Evolutionary conservation across 2,329 filamentous ascomycete species (phyloP).

Genomic region (Fusarium buxicola): DNA sequence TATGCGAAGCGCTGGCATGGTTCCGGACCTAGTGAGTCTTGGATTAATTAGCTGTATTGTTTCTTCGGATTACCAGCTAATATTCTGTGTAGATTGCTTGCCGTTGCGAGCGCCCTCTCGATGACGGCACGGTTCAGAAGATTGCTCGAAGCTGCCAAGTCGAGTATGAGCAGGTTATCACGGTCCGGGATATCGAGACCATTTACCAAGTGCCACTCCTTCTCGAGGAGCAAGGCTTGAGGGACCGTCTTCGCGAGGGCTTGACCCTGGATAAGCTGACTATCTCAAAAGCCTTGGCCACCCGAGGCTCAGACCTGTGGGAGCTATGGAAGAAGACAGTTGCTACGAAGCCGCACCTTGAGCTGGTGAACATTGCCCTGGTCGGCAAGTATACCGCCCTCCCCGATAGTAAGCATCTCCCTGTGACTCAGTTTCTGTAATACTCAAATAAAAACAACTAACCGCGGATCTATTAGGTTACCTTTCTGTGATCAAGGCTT

Average conservation of each 20-base stretch:
- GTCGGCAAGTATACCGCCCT: conserved; percentile 87
- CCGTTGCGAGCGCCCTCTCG: conserved; percentile 83
- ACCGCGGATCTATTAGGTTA: conserved; percentile 79
- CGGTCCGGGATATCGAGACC: conserved; percentile 87
- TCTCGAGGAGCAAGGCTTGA: conserved; percentile 81
- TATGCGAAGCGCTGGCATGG: conserved; percentile 81
- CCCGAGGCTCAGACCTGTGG: conserved; percentile 77
- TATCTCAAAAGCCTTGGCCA: conserved; percentile 63
- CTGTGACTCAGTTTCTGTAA: background rate
- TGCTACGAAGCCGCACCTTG: conserved; percentile 71
- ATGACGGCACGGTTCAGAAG: conserved; percentile 81
- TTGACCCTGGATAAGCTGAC: conserved; percentile 72
- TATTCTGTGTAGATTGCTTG: conserved; percentile 77
- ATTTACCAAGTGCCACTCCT: conserved; percentile 95
- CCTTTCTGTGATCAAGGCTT: conserved; percentile 80
- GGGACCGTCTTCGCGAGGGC: conserved; percentile 70
- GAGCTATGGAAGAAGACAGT: conserved; percentile 80
- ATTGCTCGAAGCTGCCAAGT: conserved; percentile 91
- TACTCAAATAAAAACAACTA: conserved; percentile 53
- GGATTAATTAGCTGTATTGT: no score
- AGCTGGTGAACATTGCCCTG: conserved; percentile 80
- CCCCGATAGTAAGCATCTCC: background rate
- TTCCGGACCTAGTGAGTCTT: conserved; percentile 72
- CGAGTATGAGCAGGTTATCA: conserved; percentile 85
- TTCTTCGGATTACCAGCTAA: conserved; percentile 8